Evolutionary conservation across 495 filamentous ascomycete genomes (phyloP), one percentile per base, ranked within the genome.

Genomic region (Penicillium arizonense): DNA sequence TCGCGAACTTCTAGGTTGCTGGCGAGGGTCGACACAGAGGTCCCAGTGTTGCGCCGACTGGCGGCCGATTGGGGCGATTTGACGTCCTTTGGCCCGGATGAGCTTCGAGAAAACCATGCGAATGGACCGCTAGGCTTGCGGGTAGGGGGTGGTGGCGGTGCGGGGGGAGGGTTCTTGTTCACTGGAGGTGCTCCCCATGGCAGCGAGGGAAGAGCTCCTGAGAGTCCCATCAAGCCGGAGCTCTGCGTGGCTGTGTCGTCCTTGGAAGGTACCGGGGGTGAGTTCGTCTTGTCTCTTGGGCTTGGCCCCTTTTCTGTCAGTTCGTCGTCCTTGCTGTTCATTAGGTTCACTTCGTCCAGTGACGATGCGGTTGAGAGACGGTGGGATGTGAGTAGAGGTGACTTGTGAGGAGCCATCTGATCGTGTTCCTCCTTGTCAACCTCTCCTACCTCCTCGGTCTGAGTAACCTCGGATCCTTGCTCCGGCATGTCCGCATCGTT

Each of bases 91-190:
- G 77, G 73, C 30, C 77, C 59, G 3, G 80, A 79, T 10, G 84
- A 85, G 62, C 81, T 87, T 53, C 90, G 78, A n/a, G 89, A 91
- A 42, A 95, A 79, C 89, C 88, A 94, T 16, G 88, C 83, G 53
- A 93, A 96, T 0, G 90, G 90, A 50, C 88, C 85, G 38, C 85
- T 88, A 20, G 89, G 73, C 64, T 90, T 93, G 65, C 88, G 78
- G 30, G 79, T 53, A 4, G 77, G 68, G 20, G 73, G 71, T 24
- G 78, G 71, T 23, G 73, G 70, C 30, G 79, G 67, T 37, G 68
- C 61, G 26, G 79, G 69, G 44, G 71, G 59, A 44, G 60, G 63
- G 34, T 66, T 68, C 50, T 75, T 74, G 44, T 71, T 70, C 26
- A 68, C 61, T 41, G 71, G 71, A 47, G 72, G 68, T 32, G 66